Percentiles rank a stretch among this genome's conserved stretches.
These are phyloP conservation scores for Venustampulla echinocandica DNA, from an alignment of 495 filamentous ascomycete genomes.

Conservation along the genomic window DNA sequence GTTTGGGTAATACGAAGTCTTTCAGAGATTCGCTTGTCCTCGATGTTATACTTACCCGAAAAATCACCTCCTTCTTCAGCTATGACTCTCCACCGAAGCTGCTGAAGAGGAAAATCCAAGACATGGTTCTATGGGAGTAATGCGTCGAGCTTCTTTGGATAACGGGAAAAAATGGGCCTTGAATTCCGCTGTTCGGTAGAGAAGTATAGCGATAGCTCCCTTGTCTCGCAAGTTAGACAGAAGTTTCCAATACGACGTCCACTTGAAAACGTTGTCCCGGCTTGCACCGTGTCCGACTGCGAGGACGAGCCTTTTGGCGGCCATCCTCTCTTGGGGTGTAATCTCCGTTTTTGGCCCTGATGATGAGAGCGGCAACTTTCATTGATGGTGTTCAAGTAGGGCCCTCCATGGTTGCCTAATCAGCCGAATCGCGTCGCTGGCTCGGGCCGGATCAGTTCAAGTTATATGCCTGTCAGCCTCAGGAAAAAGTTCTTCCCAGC, in stretches of 20 bases:
- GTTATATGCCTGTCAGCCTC: too few species aligned
- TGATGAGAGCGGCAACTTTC: too few species aligned
- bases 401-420: too few species aligned
- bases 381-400: too few species aligned
- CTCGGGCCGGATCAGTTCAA: too few species aligned
- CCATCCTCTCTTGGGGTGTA: conserved; percentile 6
- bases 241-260: conserved; percentile 8
- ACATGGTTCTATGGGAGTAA: neutral
- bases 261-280: conserved; percentile 10
- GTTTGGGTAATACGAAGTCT: conserved; percentile 1
- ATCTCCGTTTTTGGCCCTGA: conserved; percentile 3
- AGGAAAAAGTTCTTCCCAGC: too few species aligned
- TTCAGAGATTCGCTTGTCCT: conserved; percentile 3
- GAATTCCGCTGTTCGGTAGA: conserved; percentile 7
- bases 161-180: conserved; percentile 5
- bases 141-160: neutral
- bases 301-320: conserved; percentile 7
- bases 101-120: conserved; percentile 1
- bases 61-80: conserved; percentile 4
- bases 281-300: conserved; percentile 7
- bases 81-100: conserved; percentile 3
- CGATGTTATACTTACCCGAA: conserved; percentile 3
- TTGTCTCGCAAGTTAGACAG: conserved; percentile 5
- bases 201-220: conserved; percentile 1
- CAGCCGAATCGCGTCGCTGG: too few species aligned